Evolutionary conservation across 345 rosid genomes (phyloP), one percentile per base, ranked within the genome.

Genomic region (Citrus reticulata): DNA sequence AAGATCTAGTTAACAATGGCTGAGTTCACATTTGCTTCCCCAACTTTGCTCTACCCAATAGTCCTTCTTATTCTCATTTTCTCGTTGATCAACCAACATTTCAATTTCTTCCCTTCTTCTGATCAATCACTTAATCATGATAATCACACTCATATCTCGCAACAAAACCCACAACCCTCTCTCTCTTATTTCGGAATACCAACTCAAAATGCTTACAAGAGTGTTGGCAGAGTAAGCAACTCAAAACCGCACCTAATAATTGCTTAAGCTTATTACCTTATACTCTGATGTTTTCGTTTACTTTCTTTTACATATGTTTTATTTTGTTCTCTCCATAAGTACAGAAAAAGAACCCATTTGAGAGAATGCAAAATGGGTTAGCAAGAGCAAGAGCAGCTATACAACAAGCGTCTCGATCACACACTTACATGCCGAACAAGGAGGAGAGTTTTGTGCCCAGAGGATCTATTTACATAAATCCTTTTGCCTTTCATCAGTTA

Each of bases 401-500:
- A 64, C 75, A 67, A 17, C 61, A 60, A 57, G 95, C 93, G 6
- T 78, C 85, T 72, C 84, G 83, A 35, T 77, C 58, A 5, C 85
- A 76, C 72, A 81, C 51, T 66, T 81, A 82, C 62, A 76, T 68
- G 59, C 81, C 85, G 30, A 20, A 74, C 35, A 62, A 73, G 42
- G 82, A 66, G 63, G 70, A 76, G 54, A 55, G 68, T 54, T 85
- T 82, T 77, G 77, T 86, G 20, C 90, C 94, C 27, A 73, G 80
- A 70, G 93, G 92, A 54, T 82, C 89, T 9, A 77, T 89, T 58
- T 93, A 91, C 86, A 72, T 80, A 70, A 93, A 89, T 74, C 86
- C 95, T 66, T 69, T 62, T 67, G 87, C 95, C 37, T 91, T 91
- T 83, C 92, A 89, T 81, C 93, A 93, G 97, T 91, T 86, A 76